Evolutionary conservation across 2,329 filamentous ascomycete genomes (phyloP).

Genomic region (Claviceps pusilla): DNA sequence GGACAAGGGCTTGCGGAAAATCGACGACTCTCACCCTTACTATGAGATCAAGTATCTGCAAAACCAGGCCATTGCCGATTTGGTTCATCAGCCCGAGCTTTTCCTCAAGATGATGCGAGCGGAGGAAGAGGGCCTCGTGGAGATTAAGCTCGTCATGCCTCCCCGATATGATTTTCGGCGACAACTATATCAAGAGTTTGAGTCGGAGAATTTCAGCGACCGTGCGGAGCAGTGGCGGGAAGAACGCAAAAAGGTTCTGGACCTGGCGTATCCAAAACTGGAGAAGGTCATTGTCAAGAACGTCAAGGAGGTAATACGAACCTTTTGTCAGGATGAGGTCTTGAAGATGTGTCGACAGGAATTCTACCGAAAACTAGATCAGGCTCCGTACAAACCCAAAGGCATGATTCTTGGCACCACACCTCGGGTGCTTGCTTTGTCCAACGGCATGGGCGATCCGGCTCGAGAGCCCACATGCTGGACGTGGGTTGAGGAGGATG

Average conservation of each 20-base stretch:
- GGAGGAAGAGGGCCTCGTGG: slow-evolving; percentile 82
- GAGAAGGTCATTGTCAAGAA: slow-evolving; percentile 75
- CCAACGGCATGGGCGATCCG: slow-evolving; percentile 65
- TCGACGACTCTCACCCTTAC: slow-evolving; percentile 88
- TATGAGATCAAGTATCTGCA: slow-evolving; percentile 96
- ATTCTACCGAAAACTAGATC: slow-evolving; percentile 79
- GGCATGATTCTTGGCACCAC: slow-evolving; percentile 79
- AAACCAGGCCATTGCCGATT: slow-evolving; percentile 69
- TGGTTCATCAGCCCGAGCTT: slow-evolving; percentile 71
- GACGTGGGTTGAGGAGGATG: slow-evolving; percentile 88
- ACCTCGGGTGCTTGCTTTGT: slow-evolving; percentile 73
- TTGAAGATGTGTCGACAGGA: slow-evolving; percentile 78
- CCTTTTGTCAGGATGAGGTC: slow-evolving; percentile 85
- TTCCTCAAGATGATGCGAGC: slow-evolving; percentile 97
- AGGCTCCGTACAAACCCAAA: slow-evolving; percentile 90
- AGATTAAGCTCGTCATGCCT: slow-evolving; percentile 66
- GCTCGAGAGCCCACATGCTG: slow-evolving; percentile 70
- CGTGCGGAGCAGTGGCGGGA: slow-evolving; percentile 90
- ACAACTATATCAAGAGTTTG: slow-evolving; percentile 67
- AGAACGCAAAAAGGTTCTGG: slow-evolving; percentile 70
- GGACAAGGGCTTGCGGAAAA: slow-evolving; percentile 83
- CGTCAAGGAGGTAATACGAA: slow-evolving; percentile 86
- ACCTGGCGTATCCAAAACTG: slow-evolving; percentile 66
- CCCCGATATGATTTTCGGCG: slow-evolving; percentile 61
- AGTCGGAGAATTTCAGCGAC: slow-evolving; percentile 90